These are phyloP conservation scores for Fusarium sp. DNA, from an alignment of 2,329 filamentous ascomycete species.

Conservation along the genomic window DNA sequence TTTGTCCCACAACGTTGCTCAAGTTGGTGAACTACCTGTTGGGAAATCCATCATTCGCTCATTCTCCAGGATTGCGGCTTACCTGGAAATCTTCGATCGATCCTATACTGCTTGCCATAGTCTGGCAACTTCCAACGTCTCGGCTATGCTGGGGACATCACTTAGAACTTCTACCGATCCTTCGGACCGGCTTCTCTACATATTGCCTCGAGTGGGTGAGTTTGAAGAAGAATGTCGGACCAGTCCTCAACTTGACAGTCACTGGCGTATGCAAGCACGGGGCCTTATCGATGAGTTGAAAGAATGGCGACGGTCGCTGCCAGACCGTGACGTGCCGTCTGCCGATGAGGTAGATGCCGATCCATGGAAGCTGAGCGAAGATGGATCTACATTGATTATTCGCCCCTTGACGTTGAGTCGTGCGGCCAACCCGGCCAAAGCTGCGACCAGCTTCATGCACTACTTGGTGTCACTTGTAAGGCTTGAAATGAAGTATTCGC, in stretches of 20 bases:
- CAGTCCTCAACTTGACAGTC: not conserved
- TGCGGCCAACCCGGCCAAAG: constrained; percentile 12
- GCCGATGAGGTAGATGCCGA: not conserved
- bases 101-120: constrained; percentile 17
- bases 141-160: not conserved
- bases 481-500: constrained; percentile 27
- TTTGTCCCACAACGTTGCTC: constrained; percentile 13
- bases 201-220: constrained; percentile 19
- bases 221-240: constrained; percentile 33
- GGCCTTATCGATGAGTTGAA: constrained; percentile 13
- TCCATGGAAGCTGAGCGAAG: not conserved
- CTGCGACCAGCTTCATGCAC: constrained; percentile 28
- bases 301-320: constrained; percentile 15
- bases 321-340: constrained; percentile 2
- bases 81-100: constrained; percentile 35
- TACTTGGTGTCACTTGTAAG: constrained; percentile 24
- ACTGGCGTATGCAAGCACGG: constrained; percentile 16
- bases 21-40: not conserved
- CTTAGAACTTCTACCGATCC: constrained; percentile 5
- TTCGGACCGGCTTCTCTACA: constrained; percentile 25
- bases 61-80: constrained; percentile 27
- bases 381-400: not conserved
- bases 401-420: constrained; percentile 1
- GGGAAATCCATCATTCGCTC: constrained; percentile 29
- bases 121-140: constrained; percentile 10